A percentile compares a stretch with the other conserved stretches of the same genome.
Conservation (phyloP, 208 protist genomes). For the Porcisia hertigi region DNA sequence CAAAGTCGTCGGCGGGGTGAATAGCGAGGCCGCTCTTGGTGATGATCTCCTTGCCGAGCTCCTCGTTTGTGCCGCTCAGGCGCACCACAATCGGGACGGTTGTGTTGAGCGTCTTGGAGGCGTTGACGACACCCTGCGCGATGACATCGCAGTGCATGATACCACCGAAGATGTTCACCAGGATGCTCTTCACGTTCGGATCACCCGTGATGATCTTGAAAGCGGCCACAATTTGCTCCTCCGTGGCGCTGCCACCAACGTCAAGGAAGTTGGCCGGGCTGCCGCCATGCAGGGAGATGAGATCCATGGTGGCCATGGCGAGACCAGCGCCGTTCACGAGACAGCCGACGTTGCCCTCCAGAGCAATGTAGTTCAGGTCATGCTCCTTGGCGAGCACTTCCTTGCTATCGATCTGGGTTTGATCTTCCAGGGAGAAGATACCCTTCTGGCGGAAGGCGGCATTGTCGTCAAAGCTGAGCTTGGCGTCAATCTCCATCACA, state of each 20-base stretch:
- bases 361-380: slow-evolving; percentile 99
- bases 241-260: slow-evolving; percentile 94
- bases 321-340: slow-evolving; percentile 99
- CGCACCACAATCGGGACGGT: slow-evolving; percentile 95
- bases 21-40: slow-evolving; percentile 81
- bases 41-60: slow-evolving; percentile 95
- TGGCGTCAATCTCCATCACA: slow-evolving; percentile 98
- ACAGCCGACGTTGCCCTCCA: slow-evolving; percentile 98
- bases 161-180: slow-evolving; percentile 99
- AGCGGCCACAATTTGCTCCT: slow-evolving; percentile 95
- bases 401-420: slow-evolving; percentile 93
- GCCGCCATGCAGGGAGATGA: slow-evolving; percentile 98
- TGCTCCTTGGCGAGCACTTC: slow-evolving; percentile 96
- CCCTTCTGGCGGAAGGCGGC: slow-evolving; percentile 97
- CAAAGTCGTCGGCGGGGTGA: slow-evolving; percentile 84
- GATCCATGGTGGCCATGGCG: slow-evolving; percentile 99
- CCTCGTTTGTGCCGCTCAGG: slow-evolving; percentile 96
- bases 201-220: slow-evolving; percentile 98
- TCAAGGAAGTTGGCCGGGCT: slow-evolving; percentile 99
- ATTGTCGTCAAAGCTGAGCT: slow-evolving; percentile 99
- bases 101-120: slow-evolving; percentile 83
- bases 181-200: slow-evolving; percentile 94
- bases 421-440: slow-evolving; percentile 95
- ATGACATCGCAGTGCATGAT: slow-evolving; percentile 99
- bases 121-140: slow-evolving; percentile 96